These are phyloP conservation scores for Zopfia rhizophila DNA, from an alignment of 2,329 filamentous ascomycete species.

Conservation along the genomic window DNA sequence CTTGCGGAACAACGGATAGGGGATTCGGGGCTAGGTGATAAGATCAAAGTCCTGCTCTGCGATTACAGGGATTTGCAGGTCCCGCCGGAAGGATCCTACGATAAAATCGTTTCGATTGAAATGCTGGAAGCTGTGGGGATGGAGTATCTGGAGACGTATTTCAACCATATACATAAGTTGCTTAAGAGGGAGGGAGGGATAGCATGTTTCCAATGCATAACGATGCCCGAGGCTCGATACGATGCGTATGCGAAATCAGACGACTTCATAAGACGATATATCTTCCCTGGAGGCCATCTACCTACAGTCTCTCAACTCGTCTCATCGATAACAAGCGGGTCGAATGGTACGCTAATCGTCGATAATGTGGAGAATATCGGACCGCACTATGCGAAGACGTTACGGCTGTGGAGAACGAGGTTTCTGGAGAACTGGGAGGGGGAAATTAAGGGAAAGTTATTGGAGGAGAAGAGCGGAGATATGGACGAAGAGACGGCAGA, in stretches of 20 bases:
- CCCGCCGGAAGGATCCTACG: conserved; percentile 64
- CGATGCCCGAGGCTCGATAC: conserved; percentile 76
- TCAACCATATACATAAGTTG: conserved; percentile 69
- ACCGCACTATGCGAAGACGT: conserved; percentile 75
- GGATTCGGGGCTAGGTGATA: conserved; percentile 67
- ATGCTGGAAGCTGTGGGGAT: conserved; percentile 80
- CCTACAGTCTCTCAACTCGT: conserved; percentile 74
- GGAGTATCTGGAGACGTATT: conserved; percentile 75
- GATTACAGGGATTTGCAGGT: conserved; percentile 73
- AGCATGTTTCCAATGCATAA: conserved; percentile 80
- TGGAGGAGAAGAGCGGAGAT: conserved; percentile 69
- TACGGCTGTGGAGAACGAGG: conserved; percentile 74
- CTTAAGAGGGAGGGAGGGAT: conserved; percentile 74
- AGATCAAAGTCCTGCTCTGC: conserved; percentile 72
- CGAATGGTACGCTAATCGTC: conserved; percentile 70
- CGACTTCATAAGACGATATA: conserved; percentile 81
- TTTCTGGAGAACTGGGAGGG: conserved; percentile 72
- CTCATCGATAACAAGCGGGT: conserved; percentile 70
- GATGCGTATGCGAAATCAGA: conserved; percentile 72
- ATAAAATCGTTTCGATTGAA: conserved; percentile 79
- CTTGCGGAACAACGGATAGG: conserved; percentile 73
- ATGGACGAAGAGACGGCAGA: conserved; percentile 72
- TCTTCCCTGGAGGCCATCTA: conserved; percentile 81
- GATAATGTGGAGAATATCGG: conserved; percentile 78
- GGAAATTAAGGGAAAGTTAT: conserved; percentile 69